Base-by-base conservation (phyloP, 352 stramenopile genomes). In the Halophytophthora polymorphica region DNA sequence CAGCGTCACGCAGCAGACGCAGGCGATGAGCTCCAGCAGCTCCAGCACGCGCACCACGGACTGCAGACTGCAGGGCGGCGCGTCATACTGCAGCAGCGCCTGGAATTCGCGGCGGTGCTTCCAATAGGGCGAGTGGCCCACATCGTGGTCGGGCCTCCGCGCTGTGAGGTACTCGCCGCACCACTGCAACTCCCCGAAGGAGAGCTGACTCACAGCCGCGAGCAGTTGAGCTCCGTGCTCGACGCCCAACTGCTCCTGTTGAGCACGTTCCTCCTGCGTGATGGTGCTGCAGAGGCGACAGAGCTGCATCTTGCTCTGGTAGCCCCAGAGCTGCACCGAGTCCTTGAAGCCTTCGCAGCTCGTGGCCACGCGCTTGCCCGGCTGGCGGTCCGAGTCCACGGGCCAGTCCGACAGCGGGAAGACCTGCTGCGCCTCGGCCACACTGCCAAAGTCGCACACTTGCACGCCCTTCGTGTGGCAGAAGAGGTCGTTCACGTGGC, bases 261-360 rank as follows among this genome's bases (percentile, higher is more conserved):
- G 45, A 28, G 53, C 44, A 22, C 54, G 34, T 36, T 73, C 61
- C 19, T 75, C 58, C n/a, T 10, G 28, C 2, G 54, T 71, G 23
- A 77, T 66, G 45, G 60, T 69, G 3, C 53, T 19, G 41, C 71
- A 82, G 2, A 78, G 45, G 22, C 58, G 57, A 45, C 71, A 82
- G 31, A 82, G 46, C 56, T 76, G 39, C 68, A 82, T 82, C 51
- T 78, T 82, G 58, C 44, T 56, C 23, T 73, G 71, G 34, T 78
- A 82, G 10, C 50, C 71, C 71, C 68, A 78, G 42, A 67, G 65
- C 13, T 64, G 68, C 47, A 80, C 67, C 21, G 54, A 53, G 35
- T 69, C 54, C 23, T 75, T 53, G 45, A 77, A 78, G 7, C 68
- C 56, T 33, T 82, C 65, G 35, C 71, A 78, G 10, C 50, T 61